phyloP scores from a whole-genome alignment of 2,329 filamentous ascomycete genomes.

The Thielaviopsis populi region DNA sequence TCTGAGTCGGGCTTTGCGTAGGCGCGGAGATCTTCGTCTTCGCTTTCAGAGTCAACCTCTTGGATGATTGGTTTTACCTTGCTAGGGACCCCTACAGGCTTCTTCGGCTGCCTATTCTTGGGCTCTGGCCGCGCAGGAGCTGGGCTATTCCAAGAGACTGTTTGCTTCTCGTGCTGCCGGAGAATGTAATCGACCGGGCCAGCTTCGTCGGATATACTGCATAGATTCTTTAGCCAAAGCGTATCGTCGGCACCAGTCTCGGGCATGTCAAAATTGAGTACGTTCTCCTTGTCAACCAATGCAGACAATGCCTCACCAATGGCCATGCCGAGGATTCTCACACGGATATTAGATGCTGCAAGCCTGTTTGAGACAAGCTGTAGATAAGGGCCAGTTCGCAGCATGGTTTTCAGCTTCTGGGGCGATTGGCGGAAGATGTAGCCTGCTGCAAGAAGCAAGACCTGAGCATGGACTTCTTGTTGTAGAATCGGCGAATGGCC shows the following conservation, averaged over 20 bases:
- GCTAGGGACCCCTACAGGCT: conserved; percentile 22
- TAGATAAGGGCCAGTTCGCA: conserved; percentile 59
- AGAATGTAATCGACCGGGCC: conserved; percentile 42
- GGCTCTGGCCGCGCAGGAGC: conserved; percentile 16
- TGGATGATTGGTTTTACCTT: conserved; percentile 41
- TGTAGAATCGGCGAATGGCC: conserved; percentile 69
- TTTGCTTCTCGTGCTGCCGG: conserved; percentile 16
- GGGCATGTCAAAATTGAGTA: conserved; percentile 70
- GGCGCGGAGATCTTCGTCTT: conserved; percentile 53
- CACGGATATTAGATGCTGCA: conserved; percentile 55
- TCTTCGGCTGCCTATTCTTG: conserved; percentile 21
- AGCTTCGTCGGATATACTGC: conserved; percentile 44
- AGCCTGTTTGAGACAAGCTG: conserved; percentile 74
- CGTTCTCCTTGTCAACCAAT: conserved; percentile 53
- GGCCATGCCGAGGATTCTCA: conserved; percentile 75
- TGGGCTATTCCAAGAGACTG: conserved; percentile 16
- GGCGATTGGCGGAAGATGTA: conserved; percentile 54
- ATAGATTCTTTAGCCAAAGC: conserved; percentile 56
- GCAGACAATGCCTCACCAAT: conserved; percentile 58
- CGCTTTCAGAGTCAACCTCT: conserved; percentile 46
- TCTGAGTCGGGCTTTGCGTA: conserved; percentile 84
- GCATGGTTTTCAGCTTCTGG: conserved; percentile 50
- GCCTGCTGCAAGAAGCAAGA: conserved; percentile 61
- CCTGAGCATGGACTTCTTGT: conserved; percentile 77
- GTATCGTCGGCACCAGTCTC: conserved; percentile 62